Evolutionary conservation across 164 flowering plant genomes (phyloP).

Genomic region (Macadamia tetraphylla): DNA sequence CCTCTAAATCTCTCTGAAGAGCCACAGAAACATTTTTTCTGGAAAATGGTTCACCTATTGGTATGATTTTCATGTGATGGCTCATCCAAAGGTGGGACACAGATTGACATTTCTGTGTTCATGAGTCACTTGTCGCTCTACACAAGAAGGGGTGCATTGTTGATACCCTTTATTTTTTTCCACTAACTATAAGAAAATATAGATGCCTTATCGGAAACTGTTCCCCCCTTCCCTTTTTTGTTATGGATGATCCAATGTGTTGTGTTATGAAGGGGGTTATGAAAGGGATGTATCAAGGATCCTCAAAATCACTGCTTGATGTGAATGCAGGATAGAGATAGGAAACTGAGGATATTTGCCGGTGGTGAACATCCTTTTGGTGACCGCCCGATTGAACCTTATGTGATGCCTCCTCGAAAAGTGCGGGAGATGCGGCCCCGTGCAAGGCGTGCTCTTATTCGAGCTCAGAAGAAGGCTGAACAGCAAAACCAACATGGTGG

Average conservation of each 20-base stretch:
- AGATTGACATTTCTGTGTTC: no score
- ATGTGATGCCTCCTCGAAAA: slow-evolving; percentile 65
- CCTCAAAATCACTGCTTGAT: not conserved
- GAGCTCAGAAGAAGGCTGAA: slow-evolving; percentile 78
- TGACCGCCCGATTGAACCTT: slow-evolving; percentile 66
- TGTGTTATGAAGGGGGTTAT: not conserved
- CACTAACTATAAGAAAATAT: no score
- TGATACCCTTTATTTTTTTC: no score
- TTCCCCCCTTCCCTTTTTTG: no score
- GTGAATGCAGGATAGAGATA: slow-evolving; percentile 67
- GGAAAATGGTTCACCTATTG: no score
- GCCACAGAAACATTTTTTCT: no score
- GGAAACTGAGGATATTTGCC: slow-evolving; percentile 80
- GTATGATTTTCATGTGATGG: no score
- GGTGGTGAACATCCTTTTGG: slow-evolving; percentile 76
- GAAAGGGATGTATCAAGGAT: not conserved
- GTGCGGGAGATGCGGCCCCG: slow-evolving; percentile 84
- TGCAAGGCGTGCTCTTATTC: slow-evolving; percentile 73
- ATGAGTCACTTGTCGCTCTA: no score
- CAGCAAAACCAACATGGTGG: slow-evolving; percentile 28
- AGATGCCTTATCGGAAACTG: no score
- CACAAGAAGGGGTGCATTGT: no score
- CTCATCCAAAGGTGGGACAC: no score
- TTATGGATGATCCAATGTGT: not conserved
- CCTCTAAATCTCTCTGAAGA: no score